A percentile compares a stretch with the other conserved stretches of the same genome.
phyloP scores from a whole-genome alignment of 169 alveolate genomes.

The Plasmodium cynomolgi region DNA sequence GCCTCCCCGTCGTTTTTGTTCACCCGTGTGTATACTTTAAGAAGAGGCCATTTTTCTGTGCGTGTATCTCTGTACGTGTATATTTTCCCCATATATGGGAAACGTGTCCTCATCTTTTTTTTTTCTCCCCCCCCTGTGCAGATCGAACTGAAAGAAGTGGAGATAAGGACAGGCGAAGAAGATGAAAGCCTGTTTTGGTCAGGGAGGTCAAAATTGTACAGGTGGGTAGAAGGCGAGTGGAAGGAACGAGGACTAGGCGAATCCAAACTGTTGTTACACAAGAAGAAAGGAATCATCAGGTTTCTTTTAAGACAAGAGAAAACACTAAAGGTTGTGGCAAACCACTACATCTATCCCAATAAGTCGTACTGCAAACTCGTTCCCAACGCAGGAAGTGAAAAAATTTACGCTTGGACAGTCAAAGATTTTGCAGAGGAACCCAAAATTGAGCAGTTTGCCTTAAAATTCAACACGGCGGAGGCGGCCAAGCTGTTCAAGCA shows the following conservation, averaged over 20 bases:
- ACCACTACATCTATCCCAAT: conserved; percentile 89
- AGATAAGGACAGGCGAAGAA: conserved; percentile 96
- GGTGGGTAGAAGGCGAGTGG: conserved; percentile 95
- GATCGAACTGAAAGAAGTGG: conserved; percentile 94
- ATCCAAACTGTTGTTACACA: conserved; percentile 94
- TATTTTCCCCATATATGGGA: neutral
- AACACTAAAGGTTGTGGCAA: conserved; percentile 96
- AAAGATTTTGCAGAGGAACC: conserved; percentile 96
- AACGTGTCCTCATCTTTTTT: neutral
- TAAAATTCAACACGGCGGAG: conserved; percentile 92
- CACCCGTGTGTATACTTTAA: neutral
- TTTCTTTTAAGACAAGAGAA: conserved; percentile 96
- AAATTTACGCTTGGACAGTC: conserved; percentile 97
- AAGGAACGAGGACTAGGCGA: conserved; percentile 98
- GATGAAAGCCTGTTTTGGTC: conserved; percentile 96
- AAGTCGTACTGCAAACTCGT: conserved; percentile 91
- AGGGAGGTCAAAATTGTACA: conserved; percentile 93
- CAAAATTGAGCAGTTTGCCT: conserved; percentile 94
- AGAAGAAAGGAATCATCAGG: conserved; percentile 92
- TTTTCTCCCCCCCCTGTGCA: conserved; percentile 16
- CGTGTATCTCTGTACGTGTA: neutral
- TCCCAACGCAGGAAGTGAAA: conserved; percentile 97
- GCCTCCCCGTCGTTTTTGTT: neutral
- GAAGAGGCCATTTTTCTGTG: neutral
- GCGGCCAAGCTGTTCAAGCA: conserved; percentile 91